Base-by-base conservation (phyloP, 1,284 basidiomycete species). In the Meira nashicola region DNA sequence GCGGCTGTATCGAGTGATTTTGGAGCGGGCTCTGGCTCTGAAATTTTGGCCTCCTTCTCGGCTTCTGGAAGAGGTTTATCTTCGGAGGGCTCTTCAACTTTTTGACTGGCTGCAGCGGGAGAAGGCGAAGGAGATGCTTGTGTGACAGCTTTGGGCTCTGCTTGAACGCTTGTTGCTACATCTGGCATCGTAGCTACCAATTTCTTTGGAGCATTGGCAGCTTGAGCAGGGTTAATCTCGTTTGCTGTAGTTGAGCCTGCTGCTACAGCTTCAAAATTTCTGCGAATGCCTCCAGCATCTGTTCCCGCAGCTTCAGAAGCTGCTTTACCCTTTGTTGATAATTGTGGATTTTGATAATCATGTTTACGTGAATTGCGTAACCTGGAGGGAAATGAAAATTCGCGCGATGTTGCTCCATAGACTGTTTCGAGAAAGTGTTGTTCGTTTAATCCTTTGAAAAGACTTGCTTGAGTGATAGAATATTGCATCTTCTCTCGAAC, bases 341-440 rank as follows among this genome's bases (percentile, higher is more conserved):
- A 57, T 53, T 74, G 71, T 8, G 73, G 73, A 46, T 74, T 74
- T 65, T 74, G 73, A 43, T 74, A 74, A 43, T 74, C 73, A 57
- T 68, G 65, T 60, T 74, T 74, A 17, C 73, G 59, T 21, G 57
- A 63, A 55, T 71, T 74, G n/a, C 71, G 51, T 46, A 74, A 56
- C 59, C 67, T 67, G 38, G 59, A 57, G 0, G 73, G 73, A 60
- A 67, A 74, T 38, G 47, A 47, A 54, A 73, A 73, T 49, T 74
- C 73, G 9, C 33, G 54, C 10, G 65, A 62, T 4, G 64, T 65
- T 15, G 62, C 58, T 28, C 68, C 70, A 56, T 68, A 71, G 57
- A 71, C 60, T 59, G 64, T 71, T n/a, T 73, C 73, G 48, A 74
- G 54, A 40, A 74, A 74, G 58, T 63, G 64, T 40, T 64, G 66